phyloP scores from a whole-genome alignment of 805 yeast genomes.

The Candida ascalaphidarum region DNA sequence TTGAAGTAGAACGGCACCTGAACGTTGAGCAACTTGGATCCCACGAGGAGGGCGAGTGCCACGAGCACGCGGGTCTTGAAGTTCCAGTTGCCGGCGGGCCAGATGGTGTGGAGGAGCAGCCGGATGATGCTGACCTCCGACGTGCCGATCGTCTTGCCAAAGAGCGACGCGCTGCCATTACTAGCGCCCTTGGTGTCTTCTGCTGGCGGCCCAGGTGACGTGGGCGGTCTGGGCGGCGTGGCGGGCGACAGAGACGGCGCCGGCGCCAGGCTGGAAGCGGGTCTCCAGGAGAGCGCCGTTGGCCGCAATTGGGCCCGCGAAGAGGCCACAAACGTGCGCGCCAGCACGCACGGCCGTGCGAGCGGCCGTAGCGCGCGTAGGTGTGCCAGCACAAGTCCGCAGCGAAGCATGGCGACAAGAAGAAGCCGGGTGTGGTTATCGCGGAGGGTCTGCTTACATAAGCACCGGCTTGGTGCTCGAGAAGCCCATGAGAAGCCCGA shows the following conservation, averaged over 20 bases:
- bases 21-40: constrained; percentile 80
- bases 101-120: constrained; percentile 59
- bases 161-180: constrained; percentile 7
- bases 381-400: no score
- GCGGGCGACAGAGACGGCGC: background rate
- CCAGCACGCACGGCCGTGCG: no score
- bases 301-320: no score
- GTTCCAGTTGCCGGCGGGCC: constrained; percentile 69
- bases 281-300: no score
- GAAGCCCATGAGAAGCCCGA: no score
- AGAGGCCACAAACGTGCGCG: no score
- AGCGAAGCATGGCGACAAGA: no score
- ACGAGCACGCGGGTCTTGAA: constrained; percentile 66
- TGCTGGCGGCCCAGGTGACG: background rate
- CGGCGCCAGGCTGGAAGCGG: background rate
- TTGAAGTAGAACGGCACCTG: constrained; percentile 94
- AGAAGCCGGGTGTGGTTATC: no score
- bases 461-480: no score
- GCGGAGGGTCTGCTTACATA: no score
- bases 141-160: constrained; percentile 19
- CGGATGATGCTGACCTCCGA: constrained; percentile 50
- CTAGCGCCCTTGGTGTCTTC: background rate
- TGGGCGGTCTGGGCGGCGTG: no score
- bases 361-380: no score
- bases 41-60: constrained; percentile 66